Conservation (phyloP, 2,329 filamentous ascomycete species). For the Venturia pyrina region DNA sequence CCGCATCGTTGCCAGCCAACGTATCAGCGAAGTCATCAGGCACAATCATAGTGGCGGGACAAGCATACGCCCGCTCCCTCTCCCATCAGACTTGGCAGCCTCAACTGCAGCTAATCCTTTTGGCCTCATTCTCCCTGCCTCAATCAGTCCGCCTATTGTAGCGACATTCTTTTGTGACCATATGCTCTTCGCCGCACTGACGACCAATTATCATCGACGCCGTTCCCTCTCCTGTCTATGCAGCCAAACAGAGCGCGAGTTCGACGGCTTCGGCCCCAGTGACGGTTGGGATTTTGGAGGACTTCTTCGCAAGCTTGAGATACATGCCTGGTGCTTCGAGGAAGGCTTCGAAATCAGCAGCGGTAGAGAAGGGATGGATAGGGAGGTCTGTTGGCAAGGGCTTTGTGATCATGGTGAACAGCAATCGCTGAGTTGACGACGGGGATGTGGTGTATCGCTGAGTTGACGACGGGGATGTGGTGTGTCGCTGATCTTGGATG, state of each 20-base stretch:
- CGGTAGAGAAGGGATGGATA: background rate
- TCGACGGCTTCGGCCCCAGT: slow-evolving; percentile 43
- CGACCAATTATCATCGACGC: slow-evolving; percentile 43
- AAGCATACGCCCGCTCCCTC: slow-evolving; percentile 48
- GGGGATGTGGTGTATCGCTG: background rate
- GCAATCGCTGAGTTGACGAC: background rate
- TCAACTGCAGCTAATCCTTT: slow-evolving; percentile 42
- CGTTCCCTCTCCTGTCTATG: slow-evolving; percentile 49
- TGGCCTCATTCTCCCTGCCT: slow-evolving; percentile 39
- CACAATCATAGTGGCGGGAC: slow-evolving; percentile 35
- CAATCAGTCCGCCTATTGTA: slow-evolving; percentile 37
- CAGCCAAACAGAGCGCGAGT: slow-evolving; percentile 51
- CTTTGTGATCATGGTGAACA: background rate
- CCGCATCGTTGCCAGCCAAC: slow-evolving; percentile 27
- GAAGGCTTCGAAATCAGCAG: slow-evolving; percentile 1
- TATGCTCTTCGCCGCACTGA: slow-evolving; percentile 41
- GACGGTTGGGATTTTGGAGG: slow-evolving; percentile 33
- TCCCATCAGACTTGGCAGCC: slow-evolving; percentile 45
- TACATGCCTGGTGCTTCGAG: slow-evolving; percentile 35
- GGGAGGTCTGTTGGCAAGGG: background rate
- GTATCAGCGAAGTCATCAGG: slow-evolving; percentile 41
- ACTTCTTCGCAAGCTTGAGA: slow-evolving; percentile 42
- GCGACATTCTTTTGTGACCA: slow-evolving; percentile 53
- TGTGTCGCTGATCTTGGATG: background rate
- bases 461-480: background rate